Conservation (phyloP, 441 rosid species). For the Flueggea neowawraea region DNA sequence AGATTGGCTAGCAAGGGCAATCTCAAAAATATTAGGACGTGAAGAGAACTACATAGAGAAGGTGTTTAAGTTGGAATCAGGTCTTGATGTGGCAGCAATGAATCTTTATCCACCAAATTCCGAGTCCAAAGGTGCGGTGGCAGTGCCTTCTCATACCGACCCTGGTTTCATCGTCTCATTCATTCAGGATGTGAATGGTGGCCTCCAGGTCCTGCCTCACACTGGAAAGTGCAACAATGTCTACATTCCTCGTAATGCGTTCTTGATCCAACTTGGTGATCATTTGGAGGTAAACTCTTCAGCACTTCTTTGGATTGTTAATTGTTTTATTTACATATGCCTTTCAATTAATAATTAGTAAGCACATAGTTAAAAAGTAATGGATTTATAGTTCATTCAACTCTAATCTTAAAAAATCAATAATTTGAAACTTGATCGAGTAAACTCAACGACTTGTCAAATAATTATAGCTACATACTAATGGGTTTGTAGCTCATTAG, state of each 20-base stretch:
- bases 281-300: conserved; percentile 25
- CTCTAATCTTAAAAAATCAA: too few relatives aligned
- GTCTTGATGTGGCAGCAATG: conserved; percentile 29
- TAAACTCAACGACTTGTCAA: too few relatives aligned
- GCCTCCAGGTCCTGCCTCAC: conserved; percentile 21
- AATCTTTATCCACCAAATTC: conserved; percentile 26
- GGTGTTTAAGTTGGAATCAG: conserved; percentile 13
- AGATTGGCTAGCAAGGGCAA: conserved; percentile 23
- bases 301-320: too few relatives aligned
- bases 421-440: too few relatives aligned
- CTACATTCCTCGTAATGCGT: conserved; percentile 15
- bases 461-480: too few relatives aligned
- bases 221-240: conserved; percentile 24
- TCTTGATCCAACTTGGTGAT: conserved; percentile 29
- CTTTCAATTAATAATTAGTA: too few relatives aligned
- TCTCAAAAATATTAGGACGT: conserved; percentile 24
- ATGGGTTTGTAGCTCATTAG: too few relatives aligned
- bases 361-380: too few relatives aligned
- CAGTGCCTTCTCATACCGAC: conserved; percentile 27
- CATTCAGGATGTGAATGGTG: conserved; percentile 28
- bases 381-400: too few relatives aligned
- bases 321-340: too few relatives aligned
- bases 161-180: conserved; percentile 33
- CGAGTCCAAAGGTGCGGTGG: conserved; percentile 20
- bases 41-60: conserved; percentile 32